A percentile compares a stretch with the other conserved stretches of the same genome.
These are phyloP conservation scores for Clavispora asparagi DNA, from an alignment of 805 yeast species.

Conservation along the genomic window DNA sequence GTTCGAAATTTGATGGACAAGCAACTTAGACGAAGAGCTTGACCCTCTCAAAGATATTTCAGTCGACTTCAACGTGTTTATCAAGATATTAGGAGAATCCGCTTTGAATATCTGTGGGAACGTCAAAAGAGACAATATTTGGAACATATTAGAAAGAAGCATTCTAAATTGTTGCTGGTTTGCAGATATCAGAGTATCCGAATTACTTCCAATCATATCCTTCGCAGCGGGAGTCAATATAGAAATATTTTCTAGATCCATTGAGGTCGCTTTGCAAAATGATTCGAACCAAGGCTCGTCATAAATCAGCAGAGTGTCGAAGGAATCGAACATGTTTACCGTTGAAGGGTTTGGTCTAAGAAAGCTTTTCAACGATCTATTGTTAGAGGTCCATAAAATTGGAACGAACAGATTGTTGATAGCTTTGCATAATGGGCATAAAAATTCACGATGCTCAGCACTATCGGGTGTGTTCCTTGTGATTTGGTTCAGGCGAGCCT, in stretches of 20 bases:
- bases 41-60: constrained; percentile 64
- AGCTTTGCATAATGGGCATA: constrained; percentile 90
- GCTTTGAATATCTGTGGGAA: constrained; percentile 35
- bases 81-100: constrained; percentile 35
- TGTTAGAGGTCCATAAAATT: constrained; percentile 52
- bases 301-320: constrained; percentile 10
- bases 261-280: constrained; percentile 16
- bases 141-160: constrained; percentile 31
- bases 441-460: constrained; percentile 61
- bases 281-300: constrained; percentile 21
- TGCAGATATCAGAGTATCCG: constrained; percentile 6
- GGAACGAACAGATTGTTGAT: constrained; percentile 83
- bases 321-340: constrained; percentile 11
- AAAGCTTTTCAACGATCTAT: constrained; percentile 21
- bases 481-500: constrained; percentile 59
- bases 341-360: constrained; percentile 8
- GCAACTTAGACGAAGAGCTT: constrained; percentile 30
- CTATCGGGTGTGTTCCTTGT: constrained; percentile 81
- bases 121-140: constrained; percentile 27
- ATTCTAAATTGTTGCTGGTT: constrained; percentile 23
- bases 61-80: constrained; percentile 55
- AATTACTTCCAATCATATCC: constrained; percentile 23
- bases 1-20: constrained; percentile 56
- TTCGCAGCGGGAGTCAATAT: constrained; percentile 22
- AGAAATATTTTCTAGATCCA: constrained; percentile 20